Evolutionary conservation across 179 eudicot species (phyloP), one percentile per base, ranked within the genome.

Genomic region (Vitellaria paradoxa): DNA sequence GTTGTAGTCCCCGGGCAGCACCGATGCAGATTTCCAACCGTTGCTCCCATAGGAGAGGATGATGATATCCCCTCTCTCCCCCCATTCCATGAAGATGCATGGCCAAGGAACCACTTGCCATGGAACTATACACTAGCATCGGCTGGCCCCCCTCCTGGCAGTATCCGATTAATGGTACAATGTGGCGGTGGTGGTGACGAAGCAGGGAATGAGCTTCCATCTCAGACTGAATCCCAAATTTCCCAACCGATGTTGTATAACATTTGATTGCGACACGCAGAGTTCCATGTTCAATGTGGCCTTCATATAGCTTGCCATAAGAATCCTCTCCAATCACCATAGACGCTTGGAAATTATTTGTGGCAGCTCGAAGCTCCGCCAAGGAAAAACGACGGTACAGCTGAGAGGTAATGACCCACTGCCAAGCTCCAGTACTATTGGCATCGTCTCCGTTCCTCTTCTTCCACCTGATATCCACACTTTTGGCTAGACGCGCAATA

Each of bases 1-100:
- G 82, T 63, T 84, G 78, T 26, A 90, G 73, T 60, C 92, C 92
- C 59, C 59, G 77, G 4, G 90, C 94, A 10, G 85, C 85, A 2
- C 85, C 89, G 24, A 85, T 82, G 81, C 91, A 90, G 15, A 85
- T 88, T 21, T 90, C 84, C 9, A 90, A 82, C 80, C 93, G 82
- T 61, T 73, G 79, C 59, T 73, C 81, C 92, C 92, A 89, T 9
- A 88, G 81, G 2, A 87, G 78, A 30, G 76, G 83, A 30, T 30
- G 37, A 56, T 69, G 0, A 10, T 59, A 59, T 18, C 63, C 63
- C 1, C 10, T 59, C 0, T 56, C 66, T 1, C 5, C 21, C 0
- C 45, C 59, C 60, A 40, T 74, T 2, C 64, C 37, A 40, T 76
- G 62, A 9, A 83, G 80, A 46, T 74, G 78, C 40, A 77, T 65